A percentile compares a stretch with the other conserved stretches of the same genome.
Conservation (phyloP, 169 alveolate genomes). For the Cryptosporidium bovis region DNA sequence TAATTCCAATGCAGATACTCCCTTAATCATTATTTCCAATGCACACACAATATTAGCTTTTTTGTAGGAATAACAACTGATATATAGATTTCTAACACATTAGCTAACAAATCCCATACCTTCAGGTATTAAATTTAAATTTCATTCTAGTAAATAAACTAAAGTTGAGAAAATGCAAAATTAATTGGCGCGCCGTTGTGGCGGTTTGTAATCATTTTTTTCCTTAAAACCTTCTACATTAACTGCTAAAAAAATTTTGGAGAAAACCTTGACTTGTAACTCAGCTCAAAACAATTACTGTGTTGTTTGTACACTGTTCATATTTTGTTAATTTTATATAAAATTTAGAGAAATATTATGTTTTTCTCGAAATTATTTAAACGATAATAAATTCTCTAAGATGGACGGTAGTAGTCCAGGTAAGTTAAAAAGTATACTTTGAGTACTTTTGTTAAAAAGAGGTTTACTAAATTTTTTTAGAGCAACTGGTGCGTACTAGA, state of each 20-base stretch:
- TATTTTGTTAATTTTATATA: neutral
- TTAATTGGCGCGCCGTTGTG: neutral
- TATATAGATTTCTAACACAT: no score
- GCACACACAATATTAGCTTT: neutral
- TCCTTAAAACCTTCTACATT: no score
- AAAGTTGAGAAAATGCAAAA: neutral
- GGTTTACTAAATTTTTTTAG: neutral
- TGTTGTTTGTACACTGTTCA: neutral
- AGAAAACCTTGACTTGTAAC: neutral
- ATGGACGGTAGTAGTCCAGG: conserved; percentile 73
- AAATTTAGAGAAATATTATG: neutral
- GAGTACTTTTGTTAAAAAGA: neutral
- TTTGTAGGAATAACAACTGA: neutral
- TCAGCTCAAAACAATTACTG: neutral
- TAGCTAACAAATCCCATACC: no score
- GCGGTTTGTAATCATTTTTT: no score
- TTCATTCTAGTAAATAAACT: neutral
- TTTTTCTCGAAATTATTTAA: neutral
- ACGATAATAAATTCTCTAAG: neutral
- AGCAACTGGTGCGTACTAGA: conserved; percentile 52
- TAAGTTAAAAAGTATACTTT: conserved; percentile 12
- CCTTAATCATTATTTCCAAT: conserved; percentile 13
- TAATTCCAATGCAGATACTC: conserved; percentile 59
- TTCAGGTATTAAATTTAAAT: no score
- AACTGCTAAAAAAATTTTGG: no score